Percentiles rank a stretch among this genome's conserved stretches.
phyloP scores from a whole-genome alignment of 257 asterid genomes.

The Henckelia pumila region DNA sequence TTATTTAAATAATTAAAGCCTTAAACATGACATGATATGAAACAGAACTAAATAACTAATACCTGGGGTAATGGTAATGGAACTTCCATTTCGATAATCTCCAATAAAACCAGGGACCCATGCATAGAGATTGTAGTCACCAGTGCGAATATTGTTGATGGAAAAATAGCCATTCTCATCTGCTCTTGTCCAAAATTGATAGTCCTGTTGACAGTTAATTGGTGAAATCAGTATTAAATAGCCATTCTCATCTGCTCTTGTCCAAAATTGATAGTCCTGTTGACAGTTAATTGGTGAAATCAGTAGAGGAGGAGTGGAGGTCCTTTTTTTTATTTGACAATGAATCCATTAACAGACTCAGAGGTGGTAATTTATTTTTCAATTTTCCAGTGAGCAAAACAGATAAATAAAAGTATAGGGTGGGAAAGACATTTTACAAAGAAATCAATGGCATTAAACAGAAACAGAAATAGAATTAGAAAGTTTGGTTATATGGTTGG shows the following conservation, averaged over 20 bases:
- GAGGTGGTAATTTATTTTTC: background rate
- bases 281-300: background rate
- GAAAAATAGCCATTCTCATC: constrained; percentile 60
- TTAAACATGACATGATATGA: background rate
- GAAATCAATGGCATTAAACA: background rate
- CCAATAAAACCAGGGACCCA: constrained; percentile 86
- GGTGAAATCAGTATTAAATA: constrained; percentile 27
- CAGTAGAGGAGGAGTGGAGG: no score
- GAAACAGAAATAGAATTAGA: background rate
- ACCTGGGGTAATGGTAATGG: constrained; percentile 64
- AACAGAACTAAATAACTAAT: background rate
- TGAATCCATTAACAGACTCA: background rate
- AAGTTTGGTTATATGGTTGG: background rate
- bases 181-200: constrained; percentile 78
- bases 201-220: constrained; percentile 44
- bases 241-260: constrained; percentile 55
- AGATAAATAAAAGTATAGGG: background rate
- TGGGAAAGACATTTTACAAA: background rate
- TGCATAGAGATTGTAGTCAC: constrained; percentile 65
- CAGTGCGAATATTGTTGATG: constrained; percentile 49
- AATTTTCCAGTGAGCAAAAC: background rate
- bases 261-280: constrained; percentile 93
- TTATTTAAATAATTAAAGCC: background rate
- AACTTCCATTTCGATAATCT: constrained; percentile 51
- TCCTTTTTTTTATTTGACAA: no score